Base-by-base conservation (phyloP, 1,284 basidiomycete species). In the Schizophyllum commune region DNA sequence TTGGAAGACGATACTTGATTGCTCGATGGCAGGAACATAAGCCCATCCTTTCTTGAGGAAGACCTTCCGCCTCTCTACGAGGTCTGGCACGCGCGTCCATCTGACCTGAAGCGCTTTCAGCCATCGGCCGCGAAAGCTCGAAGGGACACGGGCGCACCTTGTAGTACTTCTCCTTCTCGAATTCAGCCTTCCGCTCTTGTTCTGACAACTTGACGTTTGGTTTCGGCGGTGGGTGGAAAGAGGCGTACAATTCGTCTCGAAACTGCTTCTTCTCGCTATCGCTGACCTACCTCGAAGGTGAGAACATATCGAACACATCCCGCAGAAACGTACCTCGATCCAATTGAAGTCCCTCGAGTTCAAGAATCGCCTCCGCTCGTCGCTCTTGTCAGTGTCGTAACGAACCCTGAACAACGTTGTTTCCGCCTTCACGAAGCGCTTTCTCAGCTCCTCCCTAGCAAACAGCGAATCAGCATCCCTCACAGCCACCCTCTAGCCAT, bases 61-160 rank as follows among this genome's bases (percentile, higher is more conserved):
- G 1, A 98, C 93, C 59, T 80, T 82, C n/a, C 97, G 80, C 70
- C 83, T 86, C 65, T 91, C 91, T 6, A 99, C 88, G 4, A 99
- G 83, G 71, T 98, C 95, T 1, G 94, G 92, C 1, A 99, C 96
- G 59, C 89, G 86, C 4, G 89, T 94, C 97, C 97, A 99, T 70
- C 74, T 79, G 20, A 85, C 83, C 83, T 84, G 60, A 8, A 5
- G 9, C 56, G 55, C 11, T 20, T 27, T 20, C 19, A 34, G 27
- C 52, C 11, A 22, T 60, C 53, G 53, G 34, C 20, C 11, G 39
- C 57, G n/a, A n/a, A 55, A 32, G 60, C 55, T 22, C 9, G 51
- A 27, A 47, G 39, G 21, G 56, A 27, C 15, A 21, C 2, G 27
- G 5, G 64, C 68, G 8, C 61, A 87, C 91, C 76, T 94, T 94